Percentiles rank a stretch among this genome's conserved stretches.
Conservation (phyloP, 257 asterid species). For the Cinchona pubescens region DNA sequence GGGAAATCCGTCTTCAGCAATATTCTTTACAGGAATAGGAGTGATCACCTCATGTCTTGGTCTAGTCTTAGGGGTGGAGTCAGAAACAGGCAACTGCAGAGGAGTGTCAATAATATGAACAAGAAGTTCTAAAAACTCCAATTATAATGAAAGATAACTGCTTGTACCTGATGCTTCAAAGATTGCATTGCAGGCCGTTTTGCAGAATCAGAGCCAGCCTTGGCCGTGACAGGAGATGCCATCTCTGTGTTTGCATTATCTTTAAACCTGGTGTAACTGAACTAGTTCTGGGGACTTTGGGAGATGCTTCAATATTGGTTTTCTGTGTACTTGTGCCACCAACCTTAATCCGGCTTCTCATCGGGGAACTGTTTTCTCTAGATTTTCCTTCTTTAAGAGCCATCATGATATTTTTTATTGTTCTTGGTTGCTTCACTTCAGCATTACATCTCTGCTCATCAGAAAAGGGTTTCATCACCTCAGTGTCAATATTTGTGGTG, state of each 20-base stretch:
- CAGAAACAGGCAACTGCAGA: slow-evolving; percentile 54
- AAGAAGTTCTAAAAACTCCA: slow-evolving; percentile 10
- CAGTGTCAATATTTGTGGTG: slow-evolving; percentile 28
- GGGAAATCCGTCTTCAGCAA: slow-evolving; percentile 52
- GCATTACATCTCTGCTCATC: slow-evolving; percentile 35
- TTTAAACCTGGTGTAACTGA: slow-evolving; percentile 31
- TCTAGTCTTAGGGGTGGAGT: slow-evolving; percentile 62
- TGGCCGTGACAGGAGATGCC: slow-evolving; percentile 34
- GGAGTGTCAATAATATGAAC: slow-evolving; percentile 19
- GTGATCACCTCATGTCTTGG: slow-evolving; percentile 64
- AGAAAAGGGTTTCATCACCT: slow-evolving; percentile 30
- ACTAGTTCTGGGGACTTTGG: slow-evolving; percentile 45
- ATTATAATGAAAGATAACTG: slow-evolving; percentile 2
- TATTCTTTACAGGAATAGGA: slow-evolving; percentile 42
- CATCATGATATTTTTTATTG: slow-evolving; percentile 65
- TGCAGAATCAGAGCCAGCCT: slow-evolving; percentile 40
- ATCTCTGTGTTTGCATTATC: slow-evolving; percentile 52
- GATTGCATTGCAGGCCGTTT: slow-evolving; percentile 50
- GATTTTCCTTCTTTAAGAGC: slow-evolving; percentile 79
- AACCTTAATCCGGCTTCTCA: slow-evolving; percentile 52
- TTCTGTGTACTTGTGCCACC: slow-evolving; percentile 40
- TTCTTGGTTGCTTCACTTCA: slow-evolving; percentile 65
- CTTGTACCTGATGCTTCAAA: slow-evolving; percentile 72
- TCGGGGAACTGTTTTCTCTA: slow-evolving; percentile 82
- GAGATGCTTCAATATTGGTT: slow-evolving; percentile 50